A percentile compares a stretch with the other conserved stretches of the same genome.
Conservation (phyloP, 2,329 filamentous ascomycete genomes). For the Escovopsis sp. region DNA sequence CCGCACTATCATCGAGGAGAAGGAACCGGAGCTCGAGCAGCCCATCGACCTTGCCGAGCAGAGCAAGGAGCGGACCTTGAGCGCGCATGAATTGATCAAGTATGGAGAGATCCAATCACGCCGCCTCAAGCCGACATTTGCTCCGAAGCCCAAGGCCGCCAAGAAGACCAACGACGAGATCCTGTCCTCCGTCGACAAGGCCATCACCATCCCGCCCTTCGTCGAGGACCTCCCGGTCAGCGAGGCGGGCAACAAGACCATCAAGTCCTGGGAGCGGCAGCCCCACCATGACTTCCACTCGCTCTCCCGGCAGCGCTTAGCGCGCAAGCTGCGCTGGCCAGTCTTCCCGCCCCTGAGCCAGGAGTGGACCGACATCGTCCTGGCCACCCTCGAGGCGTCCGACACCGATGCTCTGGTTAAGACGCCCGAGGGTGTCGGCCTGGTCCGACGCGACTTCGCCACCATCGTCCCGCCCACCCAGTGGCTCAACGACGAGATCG, state of each 20-base stretch:
- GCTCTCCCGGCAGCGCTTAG: neutral
- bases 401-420: slow-evolving; percentile 22
- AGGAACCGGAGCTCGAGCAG: slow-evolving; percentile 12
- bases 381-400: neutral
- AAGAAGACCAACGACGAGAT: neutral
- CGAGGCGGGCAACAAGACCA: neutral
- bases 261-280: neutral
- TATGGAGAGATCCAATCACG: neutral
- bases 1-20: slow-evolving; percentile 12
- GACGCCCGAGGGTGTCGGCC: slow-evolving; percentile 33
- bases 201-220: neutral
- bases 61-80: neutral
- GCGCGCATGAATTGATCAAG: neutral
- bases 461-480: slow-evolving; percentile 39
- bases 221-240: neutral
- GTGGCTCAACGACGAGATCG: slow-evolving; percentile 68
- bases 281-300: neutral
- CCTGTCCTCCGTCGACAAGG: neutral
- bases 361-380: neutral
- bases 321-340: neutral
- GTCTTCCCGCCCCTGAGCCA: neutral
- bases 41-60: slow-evolving; percentile 19
- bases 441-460: slow-evolving; percentile 45
- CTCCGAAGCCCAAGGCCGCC: no score
- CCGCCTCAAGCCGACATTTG: neutral